A percentile compares a stretch with the other conserved stretches of the same genome.
phyloP scores from a whole-genome alignment of 2,329 filamentous ascomycete species.

The Verticillium longisporum region DNA sequence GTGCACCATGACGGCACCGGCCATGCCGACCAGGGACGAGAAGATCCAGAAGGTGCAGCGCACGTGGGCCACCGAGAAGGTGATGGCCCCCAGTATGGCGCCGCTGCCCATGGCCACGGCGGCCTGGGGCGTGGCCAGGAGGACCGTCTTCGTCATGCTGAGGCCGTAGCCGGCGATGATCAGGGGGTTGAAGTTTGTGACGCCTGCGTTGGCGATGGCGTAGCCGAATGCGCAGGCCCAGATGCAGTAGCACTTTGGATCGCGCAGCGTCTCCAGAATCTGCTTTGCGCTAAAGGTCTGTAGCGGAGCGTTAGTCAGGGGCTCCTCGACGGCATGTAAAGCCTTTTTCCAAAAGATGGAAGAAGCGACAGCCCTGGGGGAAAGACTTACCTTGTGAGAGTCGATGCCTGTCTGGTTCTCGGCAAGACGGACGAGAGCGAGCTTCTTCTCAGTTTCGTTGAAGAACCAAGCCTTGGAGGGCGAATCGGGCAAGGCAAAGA shows the following conservation, averaged over 20 bases:
- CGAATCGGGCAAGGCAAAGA: constrained; percentile 38
- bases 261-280: constrained; percentile 40
- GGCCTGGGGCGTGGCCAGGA: constrained; percentile 24
- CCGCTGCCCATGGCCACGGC: constrained; percentile 22
- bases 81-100: constrained; percentile 14
- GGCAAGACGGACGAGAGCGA: constrained; percentile 9
- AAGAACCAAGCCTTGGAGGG: constrained; percentile 16
- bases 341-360: constrained; percentile 1
- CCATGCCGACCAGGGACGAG: constrained; percentile 14
- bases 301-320: constrained; percentile 59
- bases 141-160: constrained; percentile 16
- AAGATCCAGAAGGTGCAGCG: constrained; percentile 22
- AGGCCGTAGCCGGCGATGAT: constrained; percentile 51
- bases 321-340: constrained; percentile 61
- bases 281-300: constrained; percentile 64
- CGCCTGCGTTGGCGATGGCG: constrained; percentile 63
- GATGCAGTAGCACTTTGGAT: constrained; percentile 52
- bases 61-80: constrained; percentile 19
- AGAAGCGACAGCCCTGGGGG: background rate
- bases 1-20: constrained; percentile 19
- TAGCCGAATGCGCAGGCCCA: constrained; percentile 55
- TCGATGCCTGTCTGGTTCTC: constrained; percentile 8
- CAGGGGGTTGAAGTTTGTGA: constrained; percentile 55
- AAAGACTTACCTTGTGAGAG: constrained; percentile 1
- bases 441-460: constrained; percentile 11